Evolutionary conservation across 148 eudicot species (phyloP).

Genomic region (Persicaria tinctoria): DNA sequence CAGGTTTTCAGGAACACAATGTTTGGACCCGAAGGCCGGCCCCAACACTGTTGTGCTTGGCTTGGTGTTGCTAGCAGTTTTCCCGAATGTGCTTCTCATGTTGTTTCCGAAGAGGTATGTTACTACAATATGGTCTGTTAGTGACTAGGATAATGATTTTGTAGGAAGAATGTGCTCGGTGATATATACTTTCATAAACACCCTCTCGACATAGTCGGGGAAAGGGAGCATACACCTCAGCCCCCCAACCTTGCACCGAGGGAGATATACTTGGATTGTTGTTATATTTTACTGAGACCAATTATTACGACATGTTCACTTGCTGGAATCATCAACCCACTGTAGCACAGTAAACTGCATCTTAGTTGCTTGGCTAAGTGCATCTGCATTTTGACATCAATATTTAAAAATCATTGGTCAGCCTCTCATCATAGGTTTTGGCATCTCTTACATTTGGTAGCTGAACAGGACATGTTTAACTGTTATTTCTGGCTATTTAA

Average conservation of each 20-base stretch:
- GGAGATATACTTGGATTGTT: too few species aligned
- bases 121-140: slow-evolving; percentile 1
- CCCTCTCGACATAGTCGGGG: too few species aligned
- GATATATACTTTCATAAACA: neutral
- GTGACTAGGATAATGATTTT: neutral
- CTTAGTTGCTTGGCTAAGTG: neutral
- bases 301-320: neutral
- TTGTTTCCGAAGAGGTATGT: slow-evolving; percentile 97
- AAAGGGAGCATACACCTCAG: too few species aligned
- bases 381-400: neutral
- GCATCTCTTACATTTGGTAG: neutral
- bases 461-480: neutral
- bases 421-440: neutral
- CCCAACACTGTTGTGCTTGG: slow-evolving; percentile 99
- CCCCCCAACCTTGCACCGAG: too few species aligned
- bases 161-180: neutral
- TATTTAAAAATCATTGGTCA: neutral
- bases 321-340: neutral
- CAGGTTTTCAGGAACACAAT: slow-evolving; percentile 99
- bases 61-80: slow-evolving; percentile 99
- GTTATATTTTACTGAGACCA: neutral
- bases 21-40: slow-evolving; percentile 99
- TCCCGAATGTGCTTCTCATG: slow-evolving; percentile 90
- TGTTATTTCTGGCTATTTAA: neutral
- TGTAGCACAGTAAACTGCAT: neutral